A percentile compares a stretch with the other conserved stretches of the same genome.
These are phyloP conservation scores for Laguncularia racemosa DNA, from an alignment of 345 rosid genomes.

Conservation along the genomic window DNA sequence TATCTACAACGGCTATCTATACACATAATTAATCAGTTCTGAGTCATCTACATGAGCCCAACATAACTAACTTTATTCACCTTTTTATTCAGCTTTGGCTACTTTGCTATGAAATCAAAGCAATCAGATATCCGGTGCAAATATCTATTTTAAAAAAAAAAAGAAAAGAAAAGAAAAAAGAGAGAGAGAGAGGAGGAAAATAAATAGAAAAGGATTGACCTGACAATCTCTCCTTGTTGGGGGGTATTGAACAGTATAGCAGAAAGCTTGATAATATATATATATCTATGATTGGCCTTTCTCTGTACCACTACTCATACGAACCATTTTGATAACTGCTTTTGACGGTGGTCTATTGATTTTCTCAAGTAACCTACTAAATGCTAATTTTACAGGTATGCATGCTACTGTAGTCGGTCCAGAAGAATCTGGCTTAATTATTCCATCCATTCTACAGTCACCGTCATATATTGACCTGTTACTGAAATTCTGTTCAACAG, in stretches of 20 bases:
- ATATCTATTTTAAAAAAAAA: too few relatives aligned
- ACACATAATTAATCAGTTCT: too few relatives aligned
- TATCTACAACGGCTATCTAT: too few relatives aligned
- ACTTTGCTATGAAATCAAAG: too few relatives aligned
- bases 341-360: constrained; percentile 89
- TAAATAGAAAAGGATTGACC: not conserved
- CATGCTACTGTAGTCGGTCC: constrained; percentile 88
- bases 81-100: too few relatives aligned
- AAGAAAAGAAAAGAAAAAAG: too few relatives aligned
- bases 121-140: too few relatives aligned
- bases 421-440: constrained; percentile 55
- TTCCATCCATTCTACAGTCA: constrained; percentile 37
- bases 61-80: too few relatives aligned
- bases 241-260: not conserved
- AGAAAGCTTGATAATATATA: not conserved
- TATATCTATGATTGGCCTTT: constrained; percentile 27
- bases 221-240: not conserved
- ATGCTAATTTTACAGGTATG: constrained; percentile 93
- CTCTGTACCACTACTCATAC: constrained; percentile 29
- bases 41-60: too few relatives aligned
- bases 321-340: constrained; percentile 35
- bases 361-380: constrained; percentile 97
- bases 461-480: constrained; percentile 22
- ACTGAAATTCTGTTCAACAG: constrained; percentile 39
- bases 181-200: too few relatives aligned